Evolutionary conservation across 495 filamentous ascomycete species (phyloP).

Genomic region (Penicillium salamii): DNA sequence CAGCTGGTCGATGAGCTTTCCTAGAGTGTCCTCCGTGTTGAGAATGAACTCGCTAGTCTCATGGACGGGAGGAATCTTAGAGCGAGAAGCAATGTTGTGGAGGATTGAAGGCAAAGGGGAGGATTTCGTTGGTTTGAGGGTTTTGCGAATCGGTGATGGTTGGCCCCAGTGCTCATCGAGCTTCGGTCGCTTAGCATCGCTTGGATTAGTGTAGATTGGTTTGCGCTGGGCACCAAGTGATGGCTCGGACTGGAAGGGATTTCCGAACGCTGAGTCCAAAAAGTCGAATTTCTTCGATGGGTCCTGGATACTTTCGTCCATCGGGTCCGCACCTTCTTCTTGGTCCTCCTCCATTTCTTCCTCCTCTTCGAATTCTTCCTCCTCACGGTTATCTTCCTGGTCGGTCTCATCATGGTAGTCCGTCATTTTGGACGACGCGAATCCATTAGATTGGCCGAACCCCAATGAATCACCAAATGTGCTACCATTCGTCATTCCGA

Average conservation of each 20-base stretch:
- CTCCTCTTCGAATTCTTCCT: constrained; percentile 18
- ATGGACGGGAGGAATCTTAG: constrained; percentile 29
- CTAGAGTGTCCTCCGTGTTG: constrained; percentile 41
- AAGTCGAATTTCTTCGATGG: constrained; percentile 26
- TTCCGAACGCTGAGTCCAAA: constrained; percentile 32
- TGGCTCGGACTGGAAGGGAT: constrained; percentile 11
- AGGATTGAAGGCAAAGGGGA: constrained; percentile 50
- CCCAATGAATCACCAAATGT: constrained; percentile 37
- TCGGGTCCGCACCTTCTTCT: constrained; percentile 25
- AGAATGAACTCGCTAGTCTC: constrained; percentile 47
- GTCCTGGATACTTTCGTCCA: constrained; percentile 21
- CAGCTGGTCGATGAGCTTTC: constrained; percentile 54
- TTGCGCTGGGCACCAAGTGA: constrained; percentile 27
- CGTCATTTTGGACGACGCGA: constrained; percentile 31
- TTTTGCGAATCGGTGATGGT: constrained; percentile 39
- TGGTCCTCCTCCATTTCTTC: constrained; percentile 40
- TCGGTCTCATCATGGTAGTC: constrained; percentile 32
- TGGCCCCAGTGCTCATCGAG: constrained; percentile 41
- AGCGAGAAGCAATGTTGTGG: constrained; percentile 37
- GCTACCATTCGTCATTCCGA: constrained; percentile 40
- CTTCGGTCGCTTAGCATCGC: constrained; percentile 44
- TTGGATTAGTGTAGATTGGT: constrained; percentile 41
- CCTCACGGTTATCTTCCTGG: constrained; percentile 25
- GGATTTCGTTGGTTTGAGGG: constrained; percentile 45
- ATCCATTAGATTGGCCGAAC: constrained; percentile 30